Evolutionary conservation across 2,329 filamentous ascomycete species (phyloP), one percentile per base, ranked within the genome.

Genomic region (Verticillium isaacii): DNA sequence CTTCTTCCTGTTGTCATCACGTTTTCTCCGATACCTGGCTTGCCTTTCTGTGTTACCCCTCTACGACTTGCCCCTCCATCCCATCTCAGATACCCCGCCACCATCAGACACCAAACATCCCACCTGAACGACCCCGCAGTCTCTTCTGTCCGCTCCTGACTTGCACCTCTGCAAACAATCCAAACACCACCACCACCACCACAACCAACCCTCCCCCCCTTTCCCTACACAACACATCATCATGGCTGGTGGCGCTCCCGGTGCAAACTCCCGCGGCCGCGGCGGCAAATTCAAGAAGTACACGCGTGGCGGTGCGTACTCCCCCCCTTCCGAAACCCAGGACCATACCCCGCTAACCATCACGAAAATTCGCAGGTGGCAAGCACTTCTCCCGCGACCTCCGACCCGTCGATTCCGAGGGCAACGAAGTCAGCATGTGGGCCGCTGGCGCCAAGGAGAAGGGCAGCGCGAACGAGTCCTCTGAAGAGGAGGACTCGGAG

Each of bases 231-330:
- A 54, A 74, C 56, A 63, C 45, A 50, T 50, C 71, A 78, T 69
- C 58, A 83, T 86, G 83, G 74, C 80, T 72, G 75, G 75, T 65
- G 73, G 74, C 63, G 72, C 75, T 60, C 76, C 81, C 54, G 80
- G 80, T 66, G 70, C 75, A 50, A 80, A 75, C 74, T 82, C 89
- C 66, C 85, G 92, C 74, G 93, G 92, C 69, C 90, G 93, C 73
- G 93, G 90, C 71, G 92, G 93, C 78, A 98, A 98, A 80, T 97
- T 94, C 77, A 91, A 88, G 81, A 98, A 97, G 82, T 92, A 90
- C 68, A 93, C 92, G 69, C 86, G 94, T 78, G 94, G 94, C 84
- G 93, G 94, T 94, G 79, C 69, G 84, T 71, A 34, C 36, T 61
- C 29, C 25, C n/a, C 36, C 55, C 56, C 57, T 54, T 56, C 57